Base-by-base conservation (phyloP, 108 stramenopile genomes). In the Discostella stelligeroides region DNA sequence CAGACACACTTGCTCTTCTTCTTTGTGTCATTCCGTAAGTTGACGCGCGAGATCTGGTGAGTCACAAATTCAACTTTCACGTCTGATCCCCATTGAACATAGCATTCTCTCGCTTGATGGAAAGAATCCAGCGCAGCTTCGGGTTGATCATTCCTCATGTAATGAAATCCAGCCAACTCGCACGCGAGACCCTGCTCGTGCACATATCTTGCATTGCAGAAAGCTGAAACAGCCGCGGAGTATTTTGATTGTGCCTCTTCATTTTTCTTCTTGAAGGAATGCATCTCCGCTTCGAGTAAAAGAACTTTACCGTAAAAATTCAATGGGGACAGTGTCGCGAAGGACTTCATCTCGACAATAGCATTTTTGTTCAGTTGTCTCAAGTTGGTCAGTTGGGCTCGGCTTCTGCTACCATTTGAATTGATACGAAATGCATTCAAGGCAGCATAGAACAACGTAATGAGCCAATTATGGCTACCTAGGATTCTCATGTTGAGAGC, bases 101-200 rank as follows among this genome's bases (percentile, higher is more conserved):
- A 73, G 41, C 72, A 65, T 7, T 7, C 29, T 41, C 59, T 59
- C 18, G 72, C 72, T 58, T 66, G 63, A 13, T 47, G 2, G 45
- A 65, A 73, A 21, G 59, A 73, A 8, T 40, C 58, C 56, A 15
- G 25, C 4, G 72, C 72, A 25, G 37, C 58, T 27, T 45, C 9
- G 0, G 17, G 10, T 28, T 73, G 43, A 11, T 54, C 47, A 9
- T 15, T 38, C 37, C 37, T 55, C 27, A 46, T 34, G 43, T 34
- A 65, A 46, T 73, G 72, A 38, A 59, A 59, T 0, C 55, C 72
- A 20, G 63, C 63, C 11, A 46, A 37, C 43, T 73, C 72, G 28
- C 56, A 73, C 24, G 72, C 72, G 40, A 73, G 54, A 21, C 63
- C 73, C 24, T 66, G 55, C 58, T 75, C 73, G 24, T 75, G 73